phyloP scores from a whole-genome alignment of 306 rosid genomes.

The Casuarina glauca region DNA sequence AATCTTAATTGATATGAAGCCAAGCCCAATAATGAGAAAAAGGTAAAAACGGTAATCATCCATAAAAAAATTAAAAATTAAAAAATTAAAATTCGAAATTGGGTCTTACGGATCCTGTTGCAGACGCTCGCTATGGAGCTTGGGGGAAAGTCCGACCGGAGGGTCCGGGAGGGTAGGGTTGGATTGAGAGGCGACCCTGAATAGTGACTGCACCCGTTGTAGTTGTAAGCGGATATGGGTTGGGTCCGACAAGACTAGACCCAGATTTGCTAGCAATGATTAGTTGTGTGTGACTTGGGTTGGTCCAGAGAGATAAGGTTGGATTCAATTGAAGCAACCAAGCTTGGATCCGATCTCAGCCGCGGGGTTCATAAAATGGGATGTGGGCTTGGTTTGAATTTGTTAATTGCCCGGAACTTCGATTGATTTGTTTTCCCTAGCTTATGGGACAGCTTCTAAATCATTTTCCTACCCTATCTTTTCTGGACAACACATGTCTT shows the following conservation, averaged over 20 bases:
- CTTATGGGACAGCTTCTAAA: too few species aligned
- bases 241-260: slow-evolving; percentile 40
- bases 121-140: neutral
- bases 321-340: slow-evolving; percentile 6
- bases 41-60: neutral
- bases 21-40: neutral
- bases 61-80: neutral
- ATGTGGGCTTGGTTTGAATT: neutral
- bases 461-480: too few species aligned
- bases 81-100: neutral
- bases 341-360: slow-evolving; percentile 6
- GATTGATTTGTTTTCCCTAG: too few species aligned
- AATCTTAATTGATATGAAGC: neutral
- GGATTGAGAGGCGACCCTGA: slow-evolving; percentile 35
- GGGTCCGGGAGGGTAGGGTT: slow-evolving; percentile 41
- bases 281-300: neutral
- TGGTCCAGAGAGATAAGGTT: neutral
- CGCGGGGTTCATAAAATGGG: too few species aligned
- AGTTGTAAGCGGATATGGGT: slow-evolving; percentile 39
- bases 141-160: slow-evolving; percentile 44
- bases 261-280: slow-evolving; percentile 11
- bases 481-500: too few species aligned
- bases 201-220: slow-evolving; percentile 41
- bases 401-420: neutral
- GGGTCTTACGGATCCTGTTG: slow-evolving; percentile 29